Evolutionary conservation across 495 filamentous ascomycete genomes (phyloP).

Genomic region (Neurospora tetrasperma): DNA sequence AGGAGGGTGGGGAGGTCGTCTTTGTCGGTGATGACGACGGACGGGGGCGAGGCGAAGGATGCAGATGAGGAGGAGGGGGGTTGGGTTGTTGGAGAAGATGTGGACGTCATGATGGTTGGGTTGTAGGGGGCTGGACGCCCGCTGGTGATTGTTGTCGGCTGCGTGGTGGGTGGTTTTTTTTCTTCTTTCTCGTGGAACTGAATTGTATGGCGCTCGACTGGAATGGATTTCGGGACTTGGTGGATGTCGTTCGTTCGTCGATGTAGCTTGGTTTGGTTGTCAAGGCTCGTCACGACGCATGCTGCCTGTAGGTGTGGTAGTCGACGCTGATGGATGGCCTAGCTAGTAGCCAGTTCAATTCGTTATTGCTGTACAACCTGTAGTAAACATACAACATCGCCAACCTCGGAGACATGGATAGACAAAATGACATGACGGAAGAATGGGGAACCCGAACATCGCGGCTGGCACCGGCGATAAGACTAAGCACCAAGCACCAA

Average conservation of each 20-base stretch:
- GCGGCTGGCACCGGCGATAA: background rate
- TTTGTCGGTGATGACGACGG: too few species aligned
- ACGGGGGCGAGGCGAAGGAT: too few species aligned
- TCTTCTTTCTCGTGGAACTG: background rate
- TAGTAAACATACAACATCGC: background rate
- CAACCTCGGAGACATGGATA: background rate
- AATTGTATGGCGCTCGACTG: too few species aligned
- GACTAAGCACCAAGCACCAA: background rate
- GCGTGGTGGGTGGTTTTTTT: background rate
- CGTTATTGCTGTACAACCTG: background rate
- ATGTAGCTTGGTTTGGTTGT: background rate
- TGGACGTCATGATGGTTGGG: background rate
- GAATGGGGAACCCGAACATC: background rate
- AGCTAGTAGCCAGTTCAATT: background rate
- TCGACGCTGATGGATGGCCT: background rate
- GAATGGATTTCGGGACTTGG: background rate
- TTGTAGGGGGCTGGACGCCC: background rate
- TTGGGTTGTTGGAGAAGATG: background rate
- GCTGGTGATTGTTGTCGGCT: background rate
- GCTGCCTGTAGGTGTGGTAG: background rate
- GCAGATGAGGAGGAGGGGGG: too few species aligned
- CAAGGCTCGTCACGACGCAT: background rate
- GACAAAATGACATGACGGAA: background rate
- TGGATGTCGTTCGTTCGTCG: background rate
- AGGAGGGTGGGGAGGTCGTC: slow-evolving; percentile 25